Evolutionary conservation across 257 asterid genomes (phyloP), one percentile per base, ranked within the genome.

Genomic region (Coffea canephora): DNA sequence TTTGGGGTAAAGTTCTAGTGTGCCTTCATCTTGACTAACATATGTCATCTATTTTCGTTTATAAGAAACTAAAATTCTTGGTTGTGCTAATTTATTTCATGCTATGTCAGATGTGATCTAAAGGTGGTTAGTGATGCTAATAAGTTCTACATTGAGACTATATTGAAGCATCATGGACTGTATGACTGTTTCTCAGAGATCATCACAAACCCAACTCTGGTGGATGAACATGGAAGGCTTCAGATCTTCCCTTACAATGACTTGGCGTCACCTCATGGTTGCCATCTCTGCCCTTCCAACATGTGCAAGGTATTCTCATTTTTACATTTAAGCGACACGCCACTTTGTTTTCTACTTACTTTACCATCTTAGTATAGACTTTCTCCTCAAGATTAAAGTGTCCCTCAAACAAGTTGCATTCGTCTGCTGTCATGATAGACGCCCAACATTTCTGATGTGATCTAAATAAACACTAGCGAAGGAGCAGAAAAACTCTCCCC

Each of bases 111-210:
- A 82, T 91, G 98, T 84, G 94, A 92, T 72, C 84, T 94, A 87
- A 94, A 92, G 92, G 89, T 94, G 76, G 90, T 87, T 45, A 94
- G 97, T 49, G 98, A 94, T 78, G 89, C 97, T 19, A 94, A 94
- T 81, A 76, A 71, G 78, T 91, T 92, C 81, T 92, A 90, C 85
- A 92, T 94, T 79, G 88, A 86, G 83, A 91, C 97, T 34, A 84
- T 94, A 78, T 84, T 92, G 86, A 90, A 90, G 57, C 91, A 88
- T 82, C 86, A 92, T 80, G 88, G 89, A 39, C 80, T 92, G 75
- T 84, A 81, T 70, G 41, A 81, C 45, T 91, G 94, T 78, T 92
- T 94, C 89, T 91, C 97, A 6, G 95, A 91, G 88, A 88, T 94
- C 71, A 81, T 88, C 72, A 84, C 94, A 3, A 94, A 94, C 74